Percentiles rank a stretch among this genome's conserved stretches.
phyloP scores from a whole-genome alignment of 2,329 filamentous ascomycete genomes.

The Plectosphaerella sp. region DNA sequence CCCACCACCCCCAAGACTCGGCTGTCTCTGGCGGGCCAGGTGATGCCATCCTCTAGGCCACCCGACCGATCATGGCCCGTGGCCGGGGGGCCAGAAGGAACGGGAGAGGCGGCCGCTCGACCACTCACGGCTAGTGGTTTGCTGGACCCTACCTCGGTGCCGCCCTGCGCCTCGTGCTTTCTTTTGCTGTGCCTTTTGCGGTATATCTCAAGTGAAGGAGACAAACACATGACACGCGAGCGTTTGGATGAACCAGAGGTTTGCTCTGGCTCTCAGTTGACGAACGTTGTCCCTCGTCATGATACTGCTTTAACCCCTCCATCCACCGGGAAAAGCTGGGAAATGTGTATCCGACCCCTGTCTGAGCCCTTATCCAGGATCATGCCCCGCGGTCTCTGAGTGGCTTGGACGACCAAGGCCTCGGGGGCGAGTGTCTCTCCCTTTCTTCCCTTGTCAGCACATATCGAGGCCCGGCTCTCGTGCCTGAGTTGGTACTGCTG shows the following conservation, averaged over 20 bases:
- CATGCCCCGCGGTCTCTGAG: conserved; percentile 10
- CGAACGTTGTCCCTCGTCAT: background rate
- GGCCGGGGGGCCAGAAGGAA: background rate
- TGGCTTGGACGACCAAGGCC: background rate
- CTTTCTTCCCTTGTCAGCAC: too few species aligned
- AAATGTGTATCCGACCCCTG: conserved; percentile 17
- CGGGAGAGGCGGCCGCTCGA: background rate
- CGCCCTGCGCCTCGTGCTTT: too few species aligned
- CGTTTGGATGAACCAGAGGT: too few species aligned
- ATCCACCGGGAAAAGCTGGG: background rate
- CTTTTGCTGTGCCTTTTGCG: too few species aligned
- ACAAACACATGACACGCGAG: too few species aligned
- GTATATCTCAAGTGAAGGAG: too few species aligned
- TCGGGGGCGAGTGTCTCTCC: too few species aligned
- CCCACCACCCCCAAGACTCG: too few species aligned
- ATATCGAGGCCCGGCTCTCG: too few species aligned
- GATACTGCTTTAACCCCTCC: background rate
- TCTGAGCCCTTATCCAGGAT: conserved; percentile 13
- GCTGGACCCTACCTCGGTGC: background rate
- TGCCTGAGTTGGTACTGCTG: too few species aligned
- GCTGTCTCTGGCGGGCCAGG: conserved; percentile 4
- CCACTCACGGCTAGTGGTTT: background rate
- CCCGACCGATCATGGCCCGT: background rate
- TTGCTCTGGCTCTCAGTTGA: background rate
- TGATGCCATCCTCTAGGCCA: conserved; percentile 11